Evolutionary conservation across 1,284 basidiomycete species (phyloP).

Genomic region (Clitocybe nebularis): DNA sequence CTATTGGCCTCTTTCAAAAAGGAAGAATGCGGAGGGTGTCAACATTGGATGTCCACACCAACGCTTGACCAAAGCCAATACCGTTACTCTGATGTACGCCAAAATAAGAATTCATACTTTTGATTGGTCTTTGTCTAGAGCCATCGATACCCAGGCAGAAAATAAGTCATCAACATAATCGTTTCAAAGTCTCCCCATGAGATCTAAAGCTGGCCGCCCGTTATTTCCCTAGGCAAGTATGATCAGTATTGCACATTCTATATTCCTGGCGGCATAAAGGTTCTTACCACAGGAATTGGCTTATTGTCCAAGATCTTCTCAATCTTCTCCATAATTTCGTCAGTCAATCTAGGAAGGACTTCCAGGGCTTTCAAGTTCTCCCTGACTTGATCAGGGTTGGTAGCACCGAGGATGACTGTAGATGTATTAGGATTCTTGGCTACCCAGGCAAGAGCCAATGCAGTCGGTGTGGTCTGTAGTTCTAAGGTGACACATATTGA

Average conservation of each 20-base stretch:
- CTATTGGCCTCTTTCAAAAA: too few species aligned
- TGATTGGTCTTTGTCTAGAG: too few species aligned
- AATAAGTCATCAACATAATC: neutral
- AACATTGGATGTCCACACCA: too few species aligned
- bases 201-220: neutral
- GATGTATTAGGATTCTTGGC: constrained; percentile 67
- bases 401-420: constrained; percentile 67
- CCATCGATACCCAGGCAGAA: neutral
- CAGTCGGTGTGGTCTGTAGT: constrained; percentile 15
- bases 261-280: neutral
- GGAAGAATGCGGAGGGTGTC: too few species aligned
- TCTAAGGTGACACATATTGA: constrained; percentile 6
- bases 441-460: constrained; percentile 69
- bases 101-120: too few species aligned
- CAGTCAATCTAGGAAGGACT: constrained; percentile 65
- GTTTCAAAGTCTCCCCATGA: constrained; percentile 2
- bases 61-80: too few species aligned
- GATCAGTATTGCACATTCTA: neutral
- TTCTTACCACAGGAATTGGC: constrained; percentile 27
- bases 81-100: too few species aligned
- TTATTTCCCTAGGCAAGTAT: neutral
- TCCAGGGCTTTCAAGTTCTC: constrained; percentile 48
- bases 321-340: constrained; percentile 60
- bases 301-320: constrained; percentile 60
- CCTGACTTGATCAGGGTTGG: constrained; percentile 41